Evolutionary conservation across 441 rosid species (phyloP).

Genomic region (Cnidoscolus chayamansa): DNA sequence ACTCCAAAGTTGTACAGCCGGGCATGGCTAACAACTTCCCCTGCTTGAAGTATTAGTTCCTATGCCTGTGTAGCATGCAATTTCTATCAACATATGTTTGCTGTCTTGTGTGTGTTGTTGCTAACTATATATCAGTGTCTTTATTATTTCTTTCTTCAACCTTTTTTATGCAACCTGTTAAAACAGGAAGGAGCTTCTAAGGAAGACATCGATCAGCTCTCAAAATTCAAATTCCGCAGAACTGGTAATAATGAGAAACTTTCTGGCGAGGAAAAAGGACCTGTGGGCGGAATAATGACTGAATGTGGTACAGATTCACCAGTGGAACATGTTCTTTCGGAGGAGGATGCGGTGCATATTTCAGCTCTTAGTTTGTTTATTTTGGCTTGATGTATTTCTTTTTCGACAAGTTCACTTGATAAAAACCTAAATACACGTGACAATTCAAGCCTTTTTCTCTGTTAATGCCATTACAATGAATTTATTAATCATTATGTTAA

Average conservation of each 20-base stretch:
- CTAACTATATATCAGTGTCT: neutral
- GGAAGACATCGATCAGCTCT: constrained; percentile 82
- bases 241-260: constrained; percentile 40
- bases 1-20: neutral
- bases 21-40: neutral
- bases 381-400: neutral
- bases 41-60: neutral
- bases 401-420: neutral
- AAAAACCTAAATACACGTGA: neutral
- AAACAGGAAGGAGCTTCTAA: constrained; percentile 92
- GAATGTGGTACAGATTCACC: constrained; percentile 80
- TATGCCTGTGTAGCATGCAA: neutral
- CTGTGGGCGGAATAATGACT: constrained; percentile 62
- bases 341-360: constrained; percentile 72
- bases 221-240: constrained; percentile 67
- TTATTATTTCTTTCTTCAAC: neutral
- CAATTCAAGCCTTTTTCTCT: too few relatives aligned
- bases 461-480: too few relatives aligned
- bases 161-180: constrained; percentile 5
- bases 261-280: constrained; percentile 43
- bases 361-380: neutral
- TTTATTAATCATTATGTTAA: too few relatives aligned
- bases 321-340: constrained; percentile 54
- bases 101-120: too few relatives aligned
- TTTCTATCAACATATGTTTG: neutral